A percentile compares a stretch with the other conserved stretches of the same genome.
Evolutionary conservation across 768 basidiomycete species (phyloP).

Genomic region (Collybia sordida): DNA sequence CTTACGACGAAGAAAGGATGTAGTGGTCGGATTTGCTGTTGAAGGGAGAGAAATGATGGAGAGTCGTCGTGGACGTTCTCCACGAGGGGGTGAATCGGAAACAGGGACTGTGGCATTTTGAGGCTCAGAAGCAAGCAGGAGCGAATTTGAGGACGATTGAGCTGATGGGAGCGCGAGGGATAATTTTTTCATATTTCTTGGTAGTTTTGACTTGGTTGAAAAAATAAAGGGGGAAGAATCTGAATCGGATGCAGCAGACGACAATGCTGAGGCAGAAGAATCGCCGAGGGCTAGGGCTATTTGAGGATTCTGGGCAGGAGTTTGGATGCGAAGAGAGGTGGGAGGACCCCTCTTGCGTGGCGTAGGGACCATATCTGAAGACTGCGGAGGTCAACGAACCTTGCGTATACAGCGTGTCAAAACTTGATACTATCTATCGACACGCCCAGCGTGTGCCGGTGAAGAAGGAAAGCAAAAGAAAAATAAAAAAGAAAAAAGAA

Average conservation of each 20-base stretch:
- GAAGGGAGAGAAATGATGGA: slow-evolving; percentile 72
- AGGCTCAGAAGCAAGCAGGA: slow-evolving; percentile 36
- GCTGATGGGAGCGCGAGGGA: slow-evolving; percentile 68
- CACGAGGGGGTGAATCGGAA: slow-evolving; percentile 22
- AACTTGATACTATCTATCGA: slow-evolving; percentile 1
- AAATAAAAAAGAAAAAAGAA: slow-evolving; percentile 8
- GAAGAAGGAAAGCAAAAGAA: no score
- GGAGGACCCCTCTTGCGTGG: slow-evolving; percentile 53
- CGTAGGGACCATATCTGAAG: slow-evolving; percentile 28
- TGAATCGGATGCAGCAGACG: slow-evolving; percentile 52
- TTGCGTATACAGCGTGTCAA: slow-evolving; percentile 20
- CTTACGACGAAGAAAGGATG: slow-evolving; percentile 57
- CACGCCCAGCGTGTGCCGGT: slow-evolving; percentile 19
- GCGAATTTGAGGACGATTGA: slow-evolving; percentile 55
- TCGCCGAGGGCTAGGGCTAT: slow-evolving; percentile 49
- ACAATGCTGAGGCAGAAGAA: slow-evolving; percentile 48
- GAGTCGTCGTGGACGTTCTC: slow-evolving; percentile 53
- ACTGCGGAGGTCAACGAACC: slow-evolving; percentile 19
- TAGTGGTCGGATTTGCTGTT: slow-evolving; percentile 44
- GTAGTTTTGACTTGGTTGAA: slow-evolving; percentile 39
- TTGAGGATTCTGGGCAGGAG: slow-evolving; percentile 46
- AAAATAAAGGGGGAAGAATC: slow-evolving; percentile 44
- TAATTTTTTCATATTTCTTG: slow-evolving; percentile 75
- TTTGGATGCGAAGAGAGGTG: slow-evolving; percentile 58
- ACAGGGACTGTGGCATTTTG: slow-evolving; percentile 30